phyloP scores from a whole-genome alignment of 1,284 basidiomycete genomes.

The Pseudozyma tsukubaensis region DNA sequence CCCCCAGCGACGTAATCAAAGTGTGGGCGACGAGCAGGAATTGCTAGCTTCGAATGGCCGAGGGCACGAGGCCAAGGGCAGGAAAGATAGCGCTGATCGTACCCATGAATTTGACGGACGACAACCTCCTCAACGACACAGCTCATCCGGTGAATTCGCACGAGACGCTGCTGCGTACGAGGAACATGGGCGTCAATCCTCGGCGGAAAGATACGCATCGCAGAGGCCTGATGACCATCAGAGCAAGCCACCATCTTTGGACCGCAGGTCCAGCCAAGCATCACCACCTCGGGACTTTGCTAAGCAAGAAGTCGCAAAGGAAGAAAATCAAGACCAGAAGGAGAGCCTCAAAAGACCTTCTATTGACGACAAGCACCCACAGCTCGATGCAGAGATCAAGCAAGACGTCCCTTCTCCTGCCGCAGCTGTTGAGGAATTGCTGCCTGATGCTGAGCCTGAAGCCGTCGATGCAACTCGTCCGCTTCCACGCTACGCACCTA shows the following conservation, averaged over 20 bases:
- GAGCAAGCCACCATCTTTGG: neutral
- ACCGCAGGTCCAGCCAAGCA: neutral
- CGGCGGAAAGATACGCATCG: neutral
- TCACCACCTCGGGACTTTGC: neutral
- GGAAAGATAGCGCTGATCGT: neutral
- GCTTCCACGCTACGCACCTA: conserved; percentile 48
- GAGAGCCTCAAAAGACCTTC: too few species aligned
- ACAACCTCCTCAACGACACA: too few species aligned
- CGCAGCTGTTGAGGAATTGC: neutral
- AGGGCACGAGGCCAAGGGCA: neutral
- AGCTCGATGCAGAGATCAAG: neutral
- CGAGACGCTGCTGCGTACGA: neutral
- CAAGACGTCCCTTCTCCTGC: neutral
- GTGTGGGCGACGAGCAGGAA: conserved; percentile 6
- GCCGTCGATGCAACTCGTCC: conserved; percentile 4
- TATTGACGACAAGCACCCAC: neutral
- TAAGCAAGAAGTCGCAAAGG: neutral
- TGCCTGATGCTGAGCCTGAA: neutral
- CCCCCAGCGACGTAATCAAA: conserved; percentile 20
- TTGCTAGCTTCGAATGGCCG: conserved; percentile 11
- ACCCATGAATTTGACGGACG: too few species aligned
- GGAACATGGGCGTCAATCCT: neutral
- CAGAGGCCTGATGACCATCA: neutral
- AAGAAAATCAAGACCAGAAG: neutral
- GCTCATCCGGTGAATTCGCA: too few species aligned